Evolutionary conservation across 805 yeast genomes (phyloP).

Genomic region (Saturnispora diversa): DNA sequence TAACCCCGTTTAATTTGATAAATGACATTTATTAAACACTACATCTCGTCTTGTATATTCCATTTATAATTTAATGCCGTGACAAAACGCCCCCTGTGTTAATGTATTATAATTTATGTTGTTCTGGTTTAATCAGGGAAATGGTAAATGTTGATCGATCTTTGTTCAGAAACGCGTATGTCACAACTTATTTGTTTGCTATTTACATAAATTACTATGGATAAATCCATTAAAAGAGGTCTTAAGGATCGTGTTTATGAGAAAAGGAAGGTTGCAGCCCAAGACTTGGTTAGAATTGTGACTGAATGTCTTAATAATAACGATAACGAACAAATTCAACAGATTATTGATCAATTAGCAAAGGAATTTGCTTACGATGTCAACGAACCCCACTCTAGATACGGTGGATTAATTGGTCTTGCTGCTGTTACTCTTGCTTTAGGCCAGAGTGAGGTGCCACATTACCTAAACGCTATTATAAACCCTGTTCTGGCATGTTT

Average conservation of each 20-base stretch:
- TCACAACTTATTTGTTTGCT: background rate
- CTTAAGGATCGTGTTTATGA: conserved; percentile 69
- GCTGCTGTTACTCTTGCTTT: conserved; percentile 95
- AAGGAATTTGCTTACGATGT: conserved; percentile 74
- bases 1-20: background rate
- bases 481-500: conserved; percentile 93
- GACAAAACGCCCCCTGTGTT: no score
- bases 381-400: conserved; percentile 80
- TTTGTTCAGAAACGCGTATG: conserved; percentile 6
- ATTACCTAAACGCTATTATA: conserved; percentile 73
- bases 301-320: conserved; percentile 59
- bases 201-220: conserved; percentile 10
- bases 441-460: conserved; percentile 76
- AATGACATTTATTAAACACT: no score
- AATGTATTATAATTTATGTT: no score
- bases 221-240: conserved; percentile 54
- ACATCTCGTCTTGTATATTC: no score
- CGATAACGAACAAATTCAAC: conserved; percentile 44
- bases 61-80: no score
- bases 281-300: conserved; percentile 69
- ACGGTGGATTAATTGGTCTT: conserved; percentile 91
- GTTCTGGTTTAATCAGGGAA: no score
- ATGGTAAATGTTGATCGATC: no score
- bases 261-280: conserved; percentile 69
- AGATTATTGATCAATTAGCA: conserved; percentile 65